A percentile compares a stretch with the other conserved stretches of the same genome.
phyloP scores from a whole-genome alignment of 768 basidiomycete species.

The Daedaleopsis nitida region DNA sequence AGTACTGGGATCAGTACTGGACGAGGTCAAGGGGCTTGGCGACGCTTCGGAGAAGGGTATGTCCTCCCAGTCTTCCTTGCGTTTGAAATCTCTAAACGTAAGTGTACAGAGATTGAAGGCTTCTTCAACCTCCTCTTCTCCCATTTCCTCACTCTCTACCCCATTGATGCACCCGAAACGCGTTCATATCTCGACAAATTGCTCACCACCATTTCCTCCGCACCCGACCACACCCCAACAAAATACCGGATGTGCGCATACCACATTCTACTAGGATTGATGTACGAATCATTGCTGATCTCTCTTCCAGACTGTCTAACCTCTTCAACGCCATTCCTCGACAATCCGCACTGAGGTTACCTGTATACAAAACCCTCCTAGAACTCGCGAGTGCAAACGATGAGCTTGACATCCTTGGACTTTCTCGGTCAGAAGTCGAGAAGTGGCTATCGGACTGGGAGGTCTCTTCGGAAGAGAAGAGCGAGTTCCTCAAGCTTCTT shows the following conservation, averaged over 20 bases:
- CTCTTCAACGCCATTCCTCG: constrained; percentile 78
- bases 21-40: constrained; percentile 67
- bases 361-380: constrained; percentile 65
- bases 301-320: constrained; percentile 64
- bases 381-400: constrained; percentile 58
- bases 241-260: constrained; percentile 76
- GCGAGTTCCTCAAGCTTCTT: constrained; percentile 64
- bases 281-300: background rate
- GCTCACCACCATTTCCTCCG: constrained; percentile 55
- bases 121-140: constrained; percentile 85
- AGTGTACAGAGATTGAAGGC: constrained; percentile 70
- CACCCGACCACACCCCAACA: constrained; percentile 53
- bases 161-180: constrained; percentile 55
- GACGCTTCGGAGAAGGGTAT: constrained; percentile 79
- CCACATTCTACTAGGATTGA: background rate
- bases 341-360: constrained; percentile 61
- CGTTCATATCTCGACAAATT: constrained; percentile 51
- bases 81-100: constrained; percentile 1
- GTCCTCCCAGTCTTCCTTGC: constrained; percentile 20
- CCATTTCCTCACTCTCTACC: constrained; percentile 65
- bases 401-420: constrained; percentile 62
- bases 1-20: constrained; percentile 61
- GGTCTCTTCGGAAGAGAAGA: constrained; percentile 61
- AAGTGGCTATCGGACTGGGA: constrained; percentile 81
- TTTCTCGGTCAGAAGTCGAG: constrained; percentile 64